Evolutionary conservation across 768 basidiomycete species (phyloP).

Genomic region (Mycena vulgaris): DNA sequence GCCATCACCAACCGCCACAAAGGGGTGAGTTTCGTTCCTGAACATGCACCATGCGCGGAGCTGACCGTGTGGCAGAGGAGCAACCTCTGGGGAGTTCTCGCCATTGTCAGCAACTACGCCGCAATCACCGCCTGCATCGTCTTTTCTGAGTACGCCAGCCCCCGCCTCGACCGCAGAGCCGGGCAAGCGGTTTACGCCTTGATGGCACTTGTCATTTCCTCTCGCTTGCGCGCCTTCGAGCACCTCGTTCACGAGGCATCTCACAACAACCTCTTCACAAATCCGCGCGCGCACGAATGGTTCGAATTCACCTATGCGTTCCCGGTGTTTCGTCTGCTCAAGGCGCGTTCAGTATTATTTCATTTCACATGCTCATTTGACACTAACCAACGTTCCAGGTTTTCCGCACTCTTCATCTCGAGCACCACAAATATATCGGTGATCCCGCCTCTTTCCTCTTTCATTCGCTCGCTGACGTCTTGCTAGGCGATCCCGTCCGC

Average conservation of each 20-base stretch:
- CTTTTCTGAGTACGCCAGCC: neutral
- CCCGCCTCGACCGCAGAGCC: neutral
- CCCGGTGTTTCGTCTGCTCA: constrained; percentile 25
- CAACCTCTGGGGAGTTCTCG: constrained; percentile 6
- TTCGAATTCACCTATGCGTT: constrained; percentile 25
- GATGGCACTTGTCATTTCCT: constrained; percentile 22
- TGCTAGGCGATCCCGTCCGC: constrained; percentile 23
- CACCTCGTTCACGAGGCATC: constrained; percentile 21
- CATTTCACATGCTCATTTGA: neutral
- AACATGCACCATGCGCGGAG: neutral
- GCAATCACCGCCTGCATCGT: constrained; percentile 4
- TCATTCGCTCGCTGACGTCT: too few species aligned
- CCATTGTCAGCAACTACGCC: constrained; percentile 8
- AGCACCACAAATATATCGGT: constrained; percentile 25
- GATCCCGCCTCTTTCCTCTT: too few species aligned
- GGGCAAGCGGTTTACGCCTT: constrained; percentile 5
- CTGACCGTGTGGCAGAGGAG: neutral
- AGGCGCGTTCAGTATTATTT: constrained; percentile 5
- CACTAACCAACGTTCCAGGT: neutral
- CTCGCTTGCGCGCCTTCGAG: constrained; percentile 16
- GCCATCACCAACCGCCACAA: constrained; percentile 28
- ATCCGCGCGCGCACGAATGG: constrained; percentile 19
- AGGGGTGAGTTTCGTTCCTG: constrained; percentile 4
- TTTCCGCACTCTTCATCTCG: constrained; percentile 23
- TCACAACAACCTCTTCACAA: constrained; percentile 23